These are phyloP conservation scores for Spinacia oleracea DNA, from an alignment of 179 eudicot species.

Conservation along the genomic window DNA sequence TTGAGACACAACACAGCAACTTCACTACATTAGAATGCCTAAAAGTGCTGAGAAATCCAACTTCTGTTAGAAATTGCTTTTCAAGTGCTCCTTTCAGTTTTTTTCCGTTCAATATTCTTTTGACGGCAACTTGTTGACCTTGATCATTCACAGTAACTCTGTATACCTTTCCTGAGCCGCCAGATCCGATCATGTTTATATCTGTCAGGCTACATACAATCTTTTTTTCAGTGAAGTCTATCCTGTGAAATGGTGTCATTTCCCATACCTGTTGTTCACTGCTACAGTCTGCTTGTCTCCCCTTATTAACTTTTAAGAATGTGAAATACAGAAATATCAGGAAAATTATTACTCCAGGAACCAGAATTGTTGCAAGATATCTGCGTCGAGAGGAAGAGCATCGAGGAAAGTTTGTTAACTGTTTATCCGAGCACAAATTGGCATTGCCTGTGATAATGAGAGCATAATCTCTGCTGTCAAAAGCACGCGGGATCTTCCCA, in stretches of 20 bases:
- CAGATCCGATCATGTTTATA: constrained; percentile 63
- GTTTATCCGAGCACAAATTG: constrained; percentile 48
- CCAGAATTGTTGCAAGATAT: constrained; percentile 46
- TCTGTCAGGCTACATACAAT: constrained; percentile 51
- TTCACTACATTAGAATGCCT: constrained; percentile 75
- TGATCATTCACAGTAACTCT: constrained; percentile 34
- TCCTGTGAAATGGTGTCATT: constrained; percentile 70
- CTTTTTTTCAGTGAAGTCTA: constrained; percentile 58
- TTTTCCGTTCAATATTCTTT: constrained; percentile 57
- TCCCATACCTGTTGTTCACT: constrained; percentile 48
- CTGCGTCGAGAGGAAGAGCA: constrained; percentile 30
- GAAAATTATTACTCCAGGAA: constrained; percentile 39
- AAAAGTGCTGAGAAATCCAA: constrained; percentile 63
- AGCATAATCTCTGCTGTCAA: constrained; percentile 50
- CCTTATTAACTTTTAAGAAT: constrained; percentile 34
- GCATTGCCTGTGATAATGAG: constrained; percentile 51
- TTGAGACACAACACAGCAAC: constrained; percentile 70
- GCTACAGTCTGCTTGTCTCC: constrained; percentile 37
- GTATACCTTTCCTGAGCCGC: constrained; percentile 83
- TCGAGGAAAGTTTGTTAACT: constrained; percentile 35
- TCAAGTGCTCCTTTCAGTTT: constrained; percentile 40
- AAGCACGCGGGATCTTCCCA: constrained; percentile 57
- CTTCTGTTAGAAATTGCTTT: constrained; percentile 68
- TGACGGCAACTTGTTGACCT: constrained; percentile 58
- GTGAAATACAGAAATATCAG: constrained; percentile 33